Conservation (phyloP, 495 filamentous ascomycete genomes). For the Aspergillus diversus region DNA sequence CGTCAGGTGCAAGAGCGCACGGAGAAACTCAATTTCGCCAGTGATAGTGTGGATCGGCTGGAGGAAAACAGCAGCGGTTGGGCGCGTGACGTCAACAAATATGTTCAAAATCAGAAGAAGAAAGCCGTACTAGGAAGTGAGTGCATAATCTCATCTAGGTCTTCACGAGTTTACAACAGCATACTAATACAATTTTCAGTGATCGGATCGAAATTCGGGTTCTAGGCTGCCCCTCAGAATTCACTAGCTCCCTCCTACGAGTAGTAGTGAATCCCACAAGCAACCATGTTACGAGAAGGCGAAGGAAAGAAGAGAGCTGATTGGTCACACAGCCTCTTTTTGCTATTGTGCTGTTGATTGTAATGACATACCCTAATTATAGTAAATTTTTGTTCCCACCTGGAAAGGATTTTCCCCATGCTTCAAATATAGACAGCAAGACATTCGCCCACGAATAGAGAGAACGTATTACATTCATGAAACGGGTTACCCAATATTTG, state of each 20-base stretch:
- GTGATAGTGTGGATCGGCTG: conserved; percentile 80
- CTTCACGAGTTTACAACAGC: background rate
- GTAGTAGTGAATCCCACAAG: background rate
- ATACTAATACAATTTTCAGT: conserved; percentile 22
- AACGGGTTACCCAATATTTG: too few relatives aligned
- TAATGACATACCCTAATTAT: background rate
- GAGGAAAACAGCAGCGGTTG: conserved; percentile 79
- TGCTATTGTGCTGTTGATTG: too few relatives aligned
- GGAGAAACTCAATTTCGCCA: conserved; percentile 78
- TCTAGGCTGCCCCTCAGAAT: conserved; percentile 21
- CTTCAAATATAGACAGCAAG: too few relatives aligned
- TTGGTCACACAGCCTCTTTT: too few relatives aligned
- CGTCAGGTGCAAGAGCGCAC: conserved; percentile 87
- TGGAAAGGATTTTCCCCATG: background rate
- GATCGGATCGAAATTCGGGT: conserved; percentile 49
- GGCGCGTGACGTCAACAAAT: conserved; percentile 86
- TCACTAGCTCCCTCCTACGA: too few relatives aligned
- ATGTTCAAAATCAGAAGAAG: conserved; percentile 81
- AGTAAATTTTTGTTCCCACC: conserved; percentile 1
- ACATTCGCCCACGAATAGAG: too few relatives aligned
- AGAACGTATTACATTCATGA: too few relatives aligned
- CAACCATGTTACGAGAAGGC: background rate
- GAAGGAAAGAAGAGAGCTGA: too few relatives aligned
- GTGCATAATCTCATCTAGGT: conserved; percentile 21
- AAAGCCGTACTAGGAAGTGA: conserved; percentile 71